These are phyloP conservation scores for Colletotrichum sp. DNA, from an alignment of 2,329 filamentous ascomycete species.

Conservation along the genomic window DNA sequence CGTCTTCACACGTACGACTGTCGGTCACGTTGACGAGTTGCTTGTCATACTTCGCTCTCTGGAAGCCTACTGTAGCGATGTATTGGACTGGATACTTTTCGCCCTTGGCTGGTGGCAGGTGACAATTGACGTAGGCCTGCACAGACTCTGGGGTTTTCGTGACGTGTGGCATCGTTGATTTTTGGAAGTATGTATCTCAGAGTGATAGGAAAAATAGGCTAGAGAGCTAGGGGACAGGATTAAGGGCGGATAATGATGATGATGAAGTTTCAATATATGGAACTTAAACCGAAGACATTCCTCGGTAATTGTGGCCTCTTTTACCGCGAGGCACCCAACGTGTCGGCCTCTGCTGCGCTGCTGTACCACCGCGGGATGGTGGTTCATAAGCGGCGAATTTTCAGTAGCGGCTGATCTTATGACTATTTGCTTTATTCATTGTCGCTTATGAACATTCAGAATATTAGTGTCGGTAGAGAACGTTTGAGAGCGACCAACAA, in stretches of 20 bases:
- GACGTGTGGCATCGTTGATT: background rate
- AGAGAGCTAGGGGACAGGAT: background rate
- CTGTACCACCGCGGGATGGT: background rate
- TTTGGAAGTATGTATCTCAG: background rate
- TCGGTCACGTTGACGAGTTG: background rate
- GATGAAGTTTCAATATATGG: background rate
- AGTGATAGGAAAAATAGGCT: background rate
- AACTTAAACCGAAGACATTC: background rate
- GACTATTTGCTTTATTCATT: background rate
- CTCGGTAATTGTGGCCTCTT: background rate
- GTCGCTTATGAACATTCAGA: background rate
- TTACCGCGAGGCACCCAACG: background rate
- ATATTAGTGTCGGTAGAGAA: background rate
- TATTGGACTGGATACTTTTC: background rate
- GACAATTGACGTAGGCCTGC: background rate
- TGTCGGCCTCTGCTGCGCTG: background rate
- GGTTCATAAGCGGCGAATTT: background rate
- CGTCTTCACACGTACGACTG: slow-evolving; percentile 42
- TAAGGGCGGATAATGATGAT: accelerated
- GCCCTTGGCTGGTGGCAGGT: background rate
- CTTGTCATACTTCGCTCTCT: background rate
- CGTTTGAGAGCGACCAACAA: background rate
- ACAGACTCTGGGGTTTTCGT: background rate
- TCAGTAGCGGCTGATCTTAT: accelerated
- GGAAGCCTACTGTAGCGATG: background rate